phyloP scores from a whole-genome alignment of 2,329 filamentous ascomycete species.

The Chlorencoelia australis region DNA sequence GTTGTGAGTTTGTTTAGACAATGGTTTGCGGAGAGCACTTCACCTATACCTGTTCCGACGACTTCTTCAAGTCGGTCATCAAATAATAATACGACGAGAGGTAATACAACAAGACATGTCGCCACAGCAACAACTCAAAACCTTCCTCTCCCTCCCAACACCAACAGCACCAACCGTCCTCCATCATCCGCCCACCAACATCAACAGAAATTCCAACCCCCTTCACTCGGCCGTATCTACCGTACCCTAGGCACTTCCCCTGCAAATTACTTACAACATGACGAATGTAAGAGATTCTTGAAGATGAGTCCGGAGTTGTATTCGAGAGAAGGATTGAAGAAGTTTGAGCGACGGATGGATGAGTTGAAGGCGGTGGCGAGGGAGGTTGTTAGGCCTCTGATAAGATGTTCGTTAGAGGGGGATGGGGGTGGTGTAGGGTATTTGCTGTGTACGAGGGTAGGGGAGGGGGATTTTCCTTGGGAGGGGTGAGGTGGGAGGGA shows the following conservation, averaged over 20 bases:
- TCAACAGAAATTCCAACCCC: too few species aligned
- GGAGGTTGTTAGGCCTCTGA: slow-evolving; percentile 74
- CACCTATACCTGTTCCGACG: slow-evolving; percentile 49
- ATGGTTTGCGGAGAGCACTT: slow-evolving; percentile 86
- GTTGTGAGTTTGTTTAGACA: slow-evolving; percentile 80
- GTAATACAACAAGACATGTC: too few species aligned
- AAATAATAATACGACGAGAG: too few species aligned
- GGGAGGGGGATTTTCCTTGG: slow-evolving; percentile 55
- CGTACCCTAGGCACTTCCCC: slow-evolving; percentile 58
- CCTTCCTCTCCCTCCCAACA: slow-evolving; percentile 33
- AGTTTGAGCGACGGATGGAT: slow-evolving; percentile 79
- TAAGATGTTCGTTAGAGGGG: slow-evolving; percentile 75
- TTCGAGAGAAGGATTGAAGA: slow-evolving; percentile 71
- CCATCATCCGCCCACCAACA: slow-evolving; percentile 4
- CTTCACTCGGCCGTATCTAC: slow-evolving; percentile 68
- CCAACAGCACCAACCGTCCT: slow-evolving; percentile 3
- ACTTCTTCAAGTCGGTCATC: slow-evolving; percentile 29
- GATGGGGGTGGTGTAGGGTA: slow-evolving; percentile 52
- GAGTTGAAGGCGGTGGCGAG: slow-evolving; percentile 79
- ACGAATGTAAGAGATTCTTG: slow-evolving; percentile 84
- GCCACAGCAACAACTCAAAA: slow-evolving; percentile 33
- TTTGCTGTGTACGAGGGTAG: slow-evolving; percentile 54
- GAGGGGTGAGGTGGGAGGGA: slow-evolving; percentile 6
- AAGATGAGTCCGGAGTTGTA: slow-evolving; percentile 77
- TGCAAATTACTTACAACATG: slow-evolving; percentile 63